These are phyloP conservation scores for Chlorella vulgaris DNA, from an alignment of 139 green algal species.

Conservation along the genomic window DNA sequence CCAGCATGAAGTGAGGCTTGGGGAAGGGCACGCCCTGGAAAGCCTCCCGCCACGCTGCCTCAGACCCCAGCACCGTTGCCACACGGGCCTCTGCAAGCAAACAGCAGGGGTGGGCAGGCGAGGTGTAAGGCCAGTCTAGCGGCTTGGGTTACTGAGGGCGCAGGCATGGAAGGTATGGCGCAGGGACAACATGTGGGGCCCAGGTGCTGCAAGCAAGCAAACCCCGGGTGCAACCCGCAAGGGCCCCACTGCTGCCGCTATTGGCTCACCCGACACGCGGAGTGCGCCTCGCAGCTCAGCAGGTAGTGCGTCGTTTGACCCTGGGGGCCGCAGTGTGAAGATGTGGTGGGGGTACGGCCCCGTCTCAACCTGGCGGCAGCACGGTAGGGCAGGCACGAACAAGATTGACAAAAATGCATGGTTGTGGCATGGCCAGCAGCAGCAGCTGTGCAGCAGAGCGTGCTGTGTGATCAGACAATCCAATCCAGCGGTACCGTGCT, in stretches of 20 bases:
- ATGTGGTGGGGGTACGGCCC: slow-evolving; percentile 48
- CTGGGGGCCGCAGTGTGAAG: slow-evolving; percentile 37
- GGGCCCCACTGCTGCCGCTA: no score
- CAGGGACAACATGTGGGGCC: background rate
- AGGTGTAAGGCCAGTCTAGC: no score
- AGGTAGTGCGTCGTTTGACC: slow-evolving; percentile 32
- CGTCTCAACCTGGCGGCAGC: slow-evolving; percentile 42
- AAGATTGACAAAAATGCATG: background rate
- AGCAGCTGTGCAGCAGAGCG: no score
- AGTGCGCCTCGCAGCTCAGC: slow-evolving; percentile 37
- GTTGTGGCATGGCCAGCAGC: no score
- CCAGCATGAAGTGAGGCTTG: slow-evolving; percentile 40
- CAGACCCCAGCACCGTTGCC: slow-evolving; percentile 16
- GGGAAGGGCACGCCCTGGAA: slow-evolving; percentile 40
- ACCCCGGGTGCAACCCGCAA: no score
- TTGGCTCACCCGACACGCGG: slow-evolving; percentile 39
- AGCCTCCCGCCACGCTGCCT: slow-evolving; percentile 19
- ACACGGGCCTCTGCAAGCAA: slow-evolving; percentile 24
- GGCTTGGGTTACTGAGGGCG: no score
- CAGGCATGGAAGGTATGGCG: no score
- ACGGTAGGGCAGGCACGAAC: no score
- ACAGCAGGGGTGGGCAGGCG: no score
- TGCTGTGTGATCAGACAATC: no score
- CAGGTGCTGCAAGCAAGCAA: background rate
- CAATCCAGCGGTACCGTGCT: background rate